These are phyloP conservation scores for Kodamaea kaohsiungensis DNA, from an alignment of 805 yeast genomes.

Conservation along the genomic window DNA sequence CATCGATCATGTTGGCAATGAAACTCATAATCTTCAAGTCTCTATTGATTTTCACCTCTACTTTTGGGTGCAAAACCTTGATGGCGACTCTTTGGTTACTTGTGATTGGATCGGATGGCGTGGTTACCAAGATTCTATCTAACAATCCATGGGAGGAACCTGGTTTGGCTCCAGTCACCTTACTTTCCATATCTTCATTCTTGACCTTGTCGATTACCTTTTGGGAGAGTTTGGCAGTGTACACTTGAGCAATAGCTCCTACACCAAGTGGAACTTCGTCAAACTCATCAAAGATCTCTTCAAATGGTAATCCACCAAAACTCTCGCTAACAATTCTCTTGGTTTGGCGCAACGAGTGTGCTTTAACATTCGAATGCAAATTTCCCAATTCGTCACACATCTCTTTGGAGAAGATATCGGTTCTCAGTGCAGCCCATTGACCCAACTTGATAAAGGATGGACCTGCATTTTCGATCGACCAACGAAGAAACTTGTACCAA, in stretches of 20 bases:
- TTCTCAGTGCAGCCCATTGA: slow-evolving; percentile 98
- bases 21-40: slow-evolving; percentile 83
- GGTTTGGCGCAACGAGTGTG: slow-evolving; percentile 69
- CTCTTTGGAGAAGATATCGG: slow-evolving; percentile 82
- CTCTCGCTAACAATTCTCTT: slow-evolving; percentile 56
- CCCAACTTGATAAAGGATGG: slow-evolving; percentile 91
- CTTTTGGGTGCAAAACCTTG: slow-evolving; percentile 90
- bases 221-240: slow-evolving; percentile 63
- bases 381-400: slow-evolving; percentile 75
- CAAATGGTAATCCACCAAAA: slow-evolving; percentile 52
- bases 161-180: slow-evolving; percentile 15
- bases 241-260: slow-evolving; percentile 99
- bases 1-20: slow-evolving; percentile 70
- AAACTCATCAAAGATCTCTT: slow-evolving; percentile 81
- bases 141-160: slow-evolving; percentile 20
- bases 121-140: slow-evolving; percentile 37
- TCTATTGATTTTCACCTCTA: slow-evolving; percentile 66
- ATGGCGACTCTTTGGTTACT: slow-evolving; percentile 73
- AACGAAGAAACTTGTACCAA: slow-evolving; percentile 70
- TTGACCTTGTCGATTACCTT: slow-evolving; percentile 41
- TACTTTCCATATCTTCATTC: slow-evolving; percentile 22
- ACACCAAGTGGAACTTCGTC: slow-evolving; percentile 80
- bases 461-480: slow-evolving; percentile 80
- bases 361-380: slow-evolving; percentile 79
- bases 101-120: slow-evolving; percentile 30